Percentiles rank a stretch among this genome's conserved stretches.
Evolutionary conservation across 805 yeast species (phyloP).

Genomic region (Candida piceae): DNA sequence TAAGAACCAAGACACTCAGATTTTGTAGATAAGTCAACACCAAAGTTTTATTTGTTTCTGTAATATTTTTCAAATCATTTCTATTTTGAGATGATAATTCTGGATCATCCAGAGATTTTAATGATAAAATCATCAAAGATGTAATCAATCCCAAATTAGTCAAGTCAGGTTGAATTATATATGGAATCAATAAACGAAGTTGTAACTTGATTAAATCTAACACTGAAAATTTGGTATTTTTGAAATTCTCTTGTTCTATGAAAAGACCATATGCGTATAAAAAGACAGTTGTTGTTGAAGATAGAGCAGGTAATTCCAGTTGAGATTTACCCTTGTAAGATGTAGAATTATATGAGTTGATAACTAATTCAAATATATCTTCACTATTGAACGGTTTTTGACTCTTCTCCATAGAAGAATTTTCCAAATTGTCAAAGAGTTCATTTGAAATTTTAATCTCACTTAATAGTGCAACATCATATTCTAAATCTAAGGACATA

Average conservation of each 20-base stretch:
- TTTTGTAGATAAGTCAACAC: slow-evolving; percentile 23
- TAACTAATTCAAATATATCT: slow-evolving; percentile 36
- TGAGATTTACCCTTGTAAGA: slow-evolving; percentile 17
- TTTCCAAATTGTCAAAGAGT: slow-evolving; percentile 31
- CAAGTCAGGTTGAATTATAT: slow-evolving; percentile 20
- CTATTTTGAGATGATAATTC: neutral
- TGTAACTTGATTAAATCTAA: slow-evolving; percentile 36
- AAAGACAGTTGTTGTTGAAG: slow-evolving; percentile 30
- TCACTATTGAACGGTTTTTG: too few species aligned
- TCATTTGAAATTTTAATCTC: slow-evolving; percentile 33
- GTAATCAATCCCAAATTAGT: slow-evolving; percentile 13
- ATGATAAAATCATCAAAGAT: slow-evolving; percentile 16
- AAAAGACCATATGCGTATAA: slow-evolving; percentile 21
- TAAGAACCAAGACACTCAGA: slow-evolving; percentile 16
- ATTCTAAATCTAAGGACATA: slow-evolving; percentile 61
- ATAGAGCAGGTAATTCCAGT: slow-evolving; percentile 18
- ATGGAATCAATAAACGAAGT: slow-evolving; percentile 39
- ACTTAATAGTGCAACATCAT: slow-evolving; percentile 35
- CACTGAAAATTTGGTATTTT: slow-evolving; percentile 8
- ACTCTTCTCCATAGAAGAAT: slow-evolving; percentile 14
- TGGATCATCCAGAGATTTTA: slow-evolving; percentile 14
- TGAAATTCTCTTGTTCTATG: slow-evolving; percentile 12
- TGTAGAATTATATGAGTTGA: slow-evolving; percentile 37
- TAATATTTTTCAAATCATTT: slow-evolving; percentile 1
- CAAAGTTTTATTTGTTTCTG: slow-evolving; percentile 6